A percentile compares a stretch with the other conserved stretches of the same genome.
Conservation (phyloP, 1,284 basidiomycete genomes). For the Cutaneotrichosporon sp. region DNA sequence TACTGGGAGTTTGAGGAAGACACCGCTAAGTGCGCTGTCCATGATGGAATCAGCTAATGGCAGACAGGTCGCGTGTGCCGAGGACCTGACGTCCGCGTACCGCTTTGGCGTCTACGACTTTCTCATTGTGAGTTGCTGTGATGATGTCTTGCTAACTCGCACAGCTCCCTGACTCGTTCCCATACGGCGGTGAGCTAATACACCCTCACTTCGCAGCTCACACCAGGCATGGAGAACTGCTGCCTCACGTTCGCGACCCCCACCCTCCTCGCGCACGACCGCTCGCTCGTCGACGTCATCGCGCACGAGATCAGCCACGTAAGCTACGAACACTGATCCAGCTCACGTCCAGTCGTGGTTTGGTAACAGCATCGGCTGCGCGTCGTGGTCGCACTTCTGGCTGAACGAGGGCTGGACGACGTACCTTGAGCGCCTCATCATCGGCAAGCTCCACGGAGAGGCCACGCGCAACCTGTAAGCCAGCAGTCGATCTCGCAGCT, state of each 20-base stretch:
- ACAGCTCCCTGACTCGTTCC: conserved; percentile 82
- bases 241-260: conserved; percentile 87
- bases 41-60: background rate
- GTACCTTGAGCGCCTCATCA: conserved; percentile 80
- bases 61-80: conserved; percentile 64
- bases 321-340: conserved; percentile 24
- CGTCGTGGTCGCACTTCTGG: conserved; percentile 72
- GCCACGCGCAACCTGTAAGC: conserved; percentile 70
- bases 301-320: conserved; percentile 61
- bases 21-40: conserved; percentile 65
- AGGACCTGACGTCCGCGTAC: conserved; percentile 72
- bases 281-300: conserved; percentile 81
- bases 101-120: conserved; percentile 88
- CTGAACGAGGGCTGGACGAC: conserved; percentile 93
- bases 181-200: conserved; percentile 75
- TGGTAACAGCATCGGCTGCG: conserved; percentile 68
- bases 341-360: conserved; percentile 69
- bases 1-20: conserved; percentile 89
- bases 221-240: conserved; percentile 55
- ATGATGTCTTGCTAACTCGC: background rate
- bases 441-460: conserved; percentile 71
- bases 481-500: conserved; percentile 2
- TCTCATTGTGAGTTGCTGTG: conserved; percentile 59
- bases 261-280: conserved; percentile 78
- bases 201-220: conserved; percentile 3